Base-by-base conservation (phyloP, 129 eudicot genomes). In the Logfia minima region DNA sequence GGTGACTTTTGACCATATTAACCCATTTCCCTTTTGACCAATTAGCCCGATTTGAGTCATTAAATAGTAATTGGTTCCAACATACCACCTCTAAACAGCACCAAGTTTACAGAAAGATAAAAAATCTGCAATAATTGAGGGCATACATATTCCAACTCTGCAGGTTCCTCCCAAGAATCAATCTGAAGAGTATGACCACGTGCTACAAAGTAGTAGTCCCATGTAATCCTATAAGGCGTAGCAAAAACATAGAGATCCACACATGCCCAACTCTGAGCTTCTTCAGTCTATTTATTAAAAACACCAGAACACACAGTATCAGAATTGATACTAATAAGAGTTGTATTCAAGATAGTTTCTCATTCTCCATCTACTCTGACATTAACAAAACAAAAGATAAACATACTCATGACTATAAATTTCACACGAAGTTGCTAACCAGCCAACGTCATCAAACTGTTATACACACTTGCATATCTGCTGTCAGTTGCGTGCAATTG, bases 161-260 rank as follows among this genome's bases (percentile, higher is more conserved):
- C 99, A 70, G 91, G 84, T 83, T 95, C 99, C 87, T 92, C 99
- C 99, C 99, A 95, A 0, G 96, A 89, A 0, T 86, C 90, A 41
- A 95, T 85, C 41, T 77, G 55, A 59, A 89, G 77, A 34, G 92
- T 88, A 74, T 95, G 99, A 48, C 92, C 88, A 23, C 87, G 87
- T 35, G 94, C 90, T 14, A 88, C 60, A 65, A 95, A 95, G 85
- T 95, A 95, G 84, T 92, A 95, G 70, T 95, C 99, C 99, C 99
- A 95, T 52, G 97, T 89, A 74, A 95, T 76, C 76, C 99, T 85
- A 82, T 95, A 95, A 6, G 99, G 99, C 29, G 99, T 95, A 21
- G 99, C 99, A 70, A 95, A 95, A 24, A 95, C 99, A 77, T 95
- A 95, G 48, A 95, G 89, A 86, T 95, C 99, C 96, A 95, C 88